Base-by-base conservation (phyloP, 805 yeast genomes). In the Barnettozyma salicaria region DNA sequence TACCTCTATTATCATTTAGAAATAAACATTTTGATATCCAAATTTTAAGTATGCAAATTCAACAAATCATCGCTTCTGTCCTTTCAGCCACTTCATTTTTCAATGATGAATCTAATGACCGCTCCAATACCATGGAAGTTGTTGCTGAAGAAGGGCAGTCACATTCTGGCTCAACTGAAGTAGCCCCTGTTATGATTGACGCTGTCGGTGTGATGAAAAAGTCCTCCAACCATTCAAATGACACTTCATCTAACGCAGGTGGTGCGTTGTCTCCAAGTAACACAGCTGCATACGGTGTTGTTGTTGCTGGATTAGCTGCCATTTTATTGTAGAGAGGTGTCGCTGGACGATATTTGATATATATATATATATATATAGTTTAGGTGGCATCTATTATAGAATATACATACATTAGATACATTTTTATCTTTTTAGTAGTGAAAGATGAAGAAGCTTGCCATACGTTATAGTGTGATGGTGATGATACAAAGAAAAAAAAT, bases 41-140 rank as follows among this genome's bases (percentile, higher is more conserved):
- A 29, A 7, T 14, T 11, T 6, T 4, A 8, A 30, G 12, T 39
- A 53, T 53, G 58, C 58, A 53, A 52, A 45, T 53, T 39, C 58
- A 53, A 44, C 58, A 53, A 52, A 54, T 53, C 41, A 40, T 53
- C 37, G 55, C 58, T 28, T 49, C 56, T 4, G 46, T 48, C 43
- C 32, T 53, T 36, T 54, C 56, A 27, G 45, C 56, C 21, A 30
- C 56, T 31, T 36, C 48, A 35, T 28, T 50, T 22, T 42, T 49
- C 32, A 42, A 34, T 40, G 27, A 20, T 32, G 34, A 39, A 31
- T 6, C 27, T 20, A 6, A 13, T 7, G 9, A 38, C 32, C 36
- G 37, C 37, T 30, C 42, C 34, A 21, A 34, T 17, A 37, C 33
- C 20, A 14, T 11, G 5, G 10, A 9, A 16, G 21, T 12, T 12